Conservation (phyloP, 768 basidiomycete species). For the Gymnopilus dilepis region DNA sequence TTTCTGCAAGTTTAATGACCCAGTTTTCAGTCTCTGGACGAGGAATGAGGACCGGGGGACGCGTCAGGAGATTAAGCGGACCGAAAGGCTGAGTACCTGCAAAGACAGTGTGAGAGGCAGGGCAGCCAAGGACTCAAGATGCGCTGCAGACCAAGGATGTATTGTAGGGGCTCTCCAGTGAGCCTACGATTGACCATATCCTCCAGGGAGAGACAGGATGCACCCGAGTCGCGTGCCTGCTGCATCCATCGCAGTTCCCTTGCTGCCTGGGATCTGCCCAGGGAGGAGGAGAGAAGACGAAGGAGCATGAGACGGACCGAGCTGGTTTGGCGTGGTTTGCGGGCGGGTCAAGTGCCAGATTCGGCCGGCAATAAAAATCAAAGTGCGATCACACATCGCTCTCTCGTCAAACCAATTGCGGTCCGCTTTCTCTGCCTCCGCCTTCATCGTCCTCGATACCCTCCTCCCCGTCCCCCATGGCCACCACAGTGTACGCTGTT, state of each 20-base stretch:
- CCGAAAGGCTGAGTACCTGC: conserved; percentile 89
- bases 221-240: conserved; percentile 28
- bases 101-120: conserved; percentile 21
- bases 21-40: conserved; percentile 94
- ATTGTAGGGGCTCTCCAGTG: conserved; percentile 83
- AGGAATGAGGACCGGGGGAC: conserved; percentile 89
- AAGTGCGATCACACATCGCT: conserved; percentile 29
- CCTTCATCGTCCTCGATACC: conserved; percentile 24
- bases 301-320: conserved; percentile 28
- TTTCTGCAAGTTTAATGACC: conserved; percentile 63
- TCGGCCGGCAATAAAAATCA: conserved; percentile 35
- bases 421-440: conserved; percentile 35
- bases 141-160: conserved; percentile 75
- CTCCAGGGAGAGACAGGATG: conserved; percentile 29
- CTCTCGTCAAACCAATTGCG: conserved; percentile 26
- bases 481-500: conserved; percentile 42
- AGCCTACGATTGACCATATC: conserved; percentile 64
- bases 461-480: conserved; percentile 28
- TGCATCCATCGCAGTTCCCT: conserved; percentile 52
- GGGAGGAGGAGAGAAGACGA: conserved; percentile 31
- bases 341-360: conserved; percentile 21
- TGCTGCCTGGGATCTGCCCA: conserved; percentile 44
- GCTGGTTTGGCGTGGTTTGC: conserved; percentile 26
- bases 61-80: conserved; percentile 70
- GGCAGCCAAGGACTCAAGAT: conserved; percentile 16